phyloP scores from a whole-genome alignment of 1,284 basidiomycete genomes.

The Pseudozyma pruni region DNA sequence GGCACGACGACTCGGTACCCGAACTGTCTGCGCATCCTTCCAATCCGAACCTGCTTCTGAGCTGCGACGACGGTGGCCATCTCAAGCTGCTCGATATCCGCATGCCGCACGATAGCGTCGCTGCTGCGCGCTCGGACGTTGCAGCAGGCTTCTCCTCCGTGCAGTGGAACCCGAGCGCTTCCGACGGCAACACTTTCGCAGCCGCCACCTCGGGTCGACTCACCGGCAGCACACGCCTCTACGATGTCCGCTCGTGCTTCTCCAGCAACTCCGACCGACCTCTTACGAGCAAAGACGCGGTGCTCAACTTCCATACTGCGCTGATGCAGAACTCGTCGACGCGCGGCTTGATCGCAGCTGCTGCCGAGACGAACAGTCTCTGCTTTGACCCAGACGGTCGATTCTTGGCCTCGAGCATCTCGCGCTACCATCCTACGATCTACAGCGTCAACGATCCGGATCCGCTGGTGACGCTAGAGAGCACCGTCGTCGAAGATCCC shows the following conservation, averaged over 20 bases:
- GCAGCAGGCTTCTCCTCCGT: conserved; percentile 32
- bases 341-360: conserved; percentile 21
- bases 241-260: conserved; percentile 40
- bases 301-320: conserved; percentile 28
- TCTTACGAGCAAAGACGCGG: conserved; percentile 30
- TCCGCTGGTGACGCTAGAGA: conserved; percentile 28
- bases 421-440: conserved; percentile 38
- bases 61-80: conserved; percentile 33
- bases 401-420: conserved; percentile 37
- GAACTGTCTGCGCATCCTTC: conserved; percentile 31
- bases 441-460: conserved; percentile 32
- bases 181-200: conserved; percentile 46
- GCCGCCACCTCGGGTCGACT: conserved; percentile 31
- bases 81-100: conserved; percentile 36
- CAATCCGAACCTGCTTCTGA: conserved; percentile 31
- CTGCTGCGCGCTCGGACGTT: conserved; percentile 15
- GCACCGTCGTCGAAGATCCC: conserved; percentile 7
- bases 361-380: conserved; percentile 42
- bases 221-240: conserved; percentile 39
- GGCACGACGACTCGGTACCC: conserved; percentile 33
- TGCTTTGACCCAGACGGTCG: conserved; percentile 33
- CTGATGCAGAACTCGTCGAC: conserved; percentile 29
- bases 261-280: conserved; percentile 1
- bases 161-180: conserved; percentile 34
- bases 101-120: conserved; percentile 14